These are phyloP conservation scores for Backusella sp. DNA, from an alignment of 192 early-diverging fungal genomes.

Conservation along the genomic window DNA sequence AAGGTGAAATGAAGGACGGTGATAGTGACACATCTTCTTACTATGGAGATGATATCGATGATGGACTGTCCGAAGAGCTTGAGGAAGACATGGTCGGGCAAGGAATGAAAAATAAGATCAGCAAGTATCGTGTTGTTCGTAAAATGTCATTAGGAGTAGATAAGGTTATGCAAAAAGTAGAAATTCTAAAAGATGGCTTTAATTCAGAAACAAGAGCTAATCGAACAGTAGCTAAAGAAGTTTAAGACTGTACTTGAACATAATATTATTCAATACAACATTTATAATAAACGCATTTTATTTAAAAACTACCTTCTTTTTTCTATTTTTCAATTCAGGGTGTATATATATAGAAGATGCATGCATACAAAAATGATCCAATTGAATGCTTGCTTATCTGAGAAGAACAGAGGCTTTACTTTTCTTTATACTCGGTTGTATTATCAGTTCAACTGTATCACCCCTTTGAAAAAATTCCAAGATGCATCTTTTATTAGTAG, in stretches of 20 bases:
- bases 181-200: constrained; percentile 19
- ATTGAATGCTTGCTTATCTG: neutral
- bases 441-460: no score
- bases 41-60: constrained; percentile 1
- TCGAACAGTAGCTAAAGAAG: constrained; percentile 20
- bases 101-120: constrained; percentile 10
- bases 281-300: neutral
- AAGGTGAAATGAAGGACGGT: neutral
- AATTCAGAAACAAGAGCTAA: constrained; percentile 23
- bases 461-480: no score
- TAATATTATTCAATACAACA: neutral
- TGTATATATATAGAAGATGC: neutral
- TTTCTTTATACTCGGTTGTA: no score
- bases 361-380: neutral
- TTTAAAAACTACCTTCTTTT: neutral
- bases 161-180: constrained; percentile 24
- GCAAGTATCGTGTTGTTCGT: constrained; percentile 18
- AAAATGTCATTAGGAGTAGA: constrained; percentile 25
- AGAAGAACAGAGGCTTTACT: no score
- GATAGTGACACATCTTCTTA: constrained; percentile 9
- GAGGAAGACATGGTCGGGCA: constrained; percentile 12
- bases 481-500: no score
- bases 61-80: neutral
- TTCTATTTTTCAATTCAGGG: neutral
- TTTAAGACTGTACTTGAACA: neutral